Conservation (phyloP, 2,329 filamentous ascomycete species). For the Aspergillus jensenii region DNA sequence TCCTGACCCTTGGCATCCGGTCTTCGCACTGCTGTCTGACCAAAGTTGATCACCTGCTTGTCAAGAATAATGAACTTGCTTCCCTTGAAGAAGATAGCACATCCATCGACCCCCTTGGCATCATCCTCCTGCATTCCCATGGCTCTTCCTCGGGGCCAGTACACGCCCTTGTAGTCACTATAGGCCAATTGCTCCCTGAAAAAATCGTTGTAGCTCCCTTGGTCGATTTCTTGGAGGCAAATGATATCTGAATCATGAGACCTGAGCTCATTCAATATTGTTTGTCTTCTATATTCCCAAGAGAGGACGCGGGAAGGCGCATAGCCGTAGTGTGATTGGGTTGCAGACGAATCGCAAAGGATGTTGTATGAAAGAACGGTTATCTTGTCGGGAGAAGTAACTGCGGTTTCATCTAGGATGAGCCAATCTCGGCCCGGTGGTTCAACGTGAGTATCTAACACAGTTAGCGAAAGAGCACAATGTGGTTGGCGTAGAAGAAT, state of each 20-base stretch:
- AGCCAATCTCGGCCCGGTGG: constrained; percentile 76
- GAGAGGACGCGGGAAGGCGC: constrained; percentile 76
- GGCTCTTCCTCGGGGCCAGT: constrained; percentile 85
- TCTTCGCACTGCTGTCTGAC: constrained; percentile 85
- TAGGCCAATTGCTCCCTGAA: constrained; percentile 85
- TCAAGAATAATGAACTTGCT: constrained; percentile 93
- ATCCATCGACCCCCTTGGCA: constrained; percentile 87
- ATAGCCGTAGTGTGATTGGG: constrained; percentile 81
- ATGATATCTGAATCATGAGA: constrained; percentile 82
- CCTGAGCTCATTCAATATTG: constrained; percentile 80
- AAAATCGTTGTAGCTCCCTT: constrained; percentile 86
- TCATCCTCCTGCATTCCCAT: constrained; percentile 91
- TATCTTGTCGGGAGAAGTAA: constrained; percentile 62
- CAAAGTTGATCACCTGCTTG: constrained; percentile 91
- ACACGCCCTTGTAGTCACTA: constrained; percentile 89
- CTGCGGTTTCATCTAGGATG: constrained; percentile 61
- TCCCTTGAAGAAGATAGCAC: constrained; percentile 93
- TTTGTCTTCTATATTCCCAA: constrained; percentile 83
- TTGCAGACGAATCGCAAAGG: constrained; percentile 90
- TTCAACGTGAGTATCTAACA: constrained; percentile 67
- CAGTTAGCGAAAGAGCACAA: neutral
- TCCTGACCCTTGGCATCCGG: constrained; percentile 97
- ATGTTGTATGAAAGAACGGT: constrained; percentile 94
- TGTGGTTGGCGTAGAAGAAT: too few relatives aligned
- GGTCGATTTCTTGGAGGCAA: constrained; percentile 90